These are phyloP conservation scores for Leucosporidium scottii DNA, from an alignment of 768 basidiomycete genomes.

Conservation along the genomic window DNA sequence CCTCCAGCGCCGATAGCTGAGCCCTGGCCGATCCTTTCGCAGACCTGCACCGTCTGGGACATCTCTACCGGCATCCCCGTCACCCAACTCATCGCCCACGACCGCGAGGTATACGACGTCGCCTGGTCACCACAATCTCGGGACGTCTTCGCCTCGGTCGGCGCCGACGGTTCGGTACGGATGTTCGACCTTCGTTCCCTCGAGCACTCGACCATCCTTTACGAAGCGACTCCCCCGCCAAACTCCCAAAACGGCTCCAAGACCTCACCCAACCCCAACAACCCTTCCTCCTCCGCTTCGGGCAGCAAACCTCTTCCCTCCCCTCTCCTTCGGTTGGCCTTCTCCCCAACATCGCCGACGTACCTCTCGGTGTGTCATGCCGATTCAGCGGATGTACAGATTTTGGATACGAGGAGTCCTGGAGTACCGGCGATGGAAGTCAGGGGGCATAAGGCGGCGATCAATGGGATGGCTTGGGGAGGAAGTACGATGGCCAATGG, in stretches of 20 bases:
- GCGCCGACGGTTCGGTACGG: conserved; percentile 90
- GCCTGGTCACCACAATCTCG: conserved; percentile 89
- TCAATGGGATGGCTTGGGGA: conserved; percentile 89
- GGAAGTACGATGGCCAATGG: conserved; percentile 55
- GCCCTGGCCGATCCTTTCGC: not conserved
- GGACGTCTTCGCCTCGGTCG: conserved; percentile 96
- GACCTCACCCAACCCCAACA: not conserved
- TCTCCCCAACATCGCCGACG: conserved; percentile 84
- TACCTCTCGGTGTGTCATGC: conserved; percentile 97
- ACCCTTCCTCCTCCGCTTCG: conserved; percentile 26
- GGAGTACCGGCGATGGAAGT: conserved; percentile 92
- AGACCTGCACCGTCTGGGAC: conserved; percentile 92
- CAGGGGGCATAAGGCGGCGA: conserved; percentile 67
- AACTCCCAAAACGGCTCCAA: not conserved
- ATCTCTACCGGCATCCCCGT: conserved; percentile 87
- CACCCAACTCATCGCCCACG: conserved; percentile 87
- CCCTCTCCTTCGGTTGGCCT: conserved; percentile 76
- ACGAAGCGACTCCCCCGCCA: conserved; percentile 53
- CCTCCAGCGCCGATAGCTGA: no score
- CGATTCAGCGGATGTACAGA: conserved; percentile 80
- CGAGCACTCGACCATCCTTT: conserved; percentile 96
- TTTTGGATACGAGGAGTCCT: conserved; percentile 93
- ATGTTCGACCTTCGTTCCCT: conserved; percentile 94
- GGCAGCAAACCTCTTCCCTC: conserved; percentile 49
- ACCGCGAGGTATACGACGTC: conserved; percentile 92